phyloP scores from a whole-genome alignment of 2,329 filamentous ascomycete species.

The Penicillium palitans region DNA sequence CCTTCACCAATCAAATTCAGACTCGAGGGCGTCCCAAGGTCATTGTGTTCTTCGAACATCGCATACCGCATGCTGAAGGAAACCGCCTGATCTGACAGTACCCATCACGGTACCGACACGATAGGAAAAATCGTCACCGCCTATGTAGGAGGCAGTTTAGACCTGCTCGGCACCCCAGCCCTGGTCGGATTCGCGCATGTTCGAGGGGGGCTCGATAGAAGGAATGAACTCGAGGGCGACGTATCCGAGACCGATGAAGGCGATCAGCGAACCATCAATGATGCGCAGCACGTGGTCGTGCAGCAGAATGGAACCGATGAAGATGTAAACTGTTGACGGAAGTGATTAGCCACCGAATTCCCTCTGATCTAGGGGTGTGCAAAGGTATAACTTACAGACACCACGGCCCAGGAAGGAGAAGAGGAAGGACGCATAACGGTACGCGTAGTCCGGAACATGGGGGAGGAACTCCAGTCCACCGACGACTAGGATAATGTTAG shows the following conservation, averaged over 20 bases:
- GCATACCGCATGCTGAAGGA: slow-evolving; percentile 17
- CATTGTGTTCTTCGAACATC: slow-evolving; percentile 3
- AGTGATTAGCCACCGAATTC: slow-evolving; percentile 4
- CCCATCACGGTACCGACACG: not conserved
- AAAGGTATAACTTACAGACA: slow-evolving; percentile 68
- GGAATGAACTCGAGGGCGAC: slow-evolving; percentile 72
- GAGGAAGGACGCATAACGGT: slow-evolving; percentile 93
- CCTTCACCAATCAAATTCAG: not conserved
- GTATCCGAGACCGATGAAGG: slow-evolving; percentile 76
- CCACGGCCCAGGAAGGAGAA: slow-evolving; percentile 97
- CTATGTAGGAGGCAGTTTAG: slow-evolving; percentile 43
- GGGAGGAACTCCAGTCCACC: slow-evolving; percentile 76
- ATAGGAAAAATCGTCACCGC: not conserved
- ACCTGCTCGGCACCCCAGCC: slow-evolving; percentile 78
- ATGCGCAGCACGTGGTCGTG: slow-evolving; percentile 65
- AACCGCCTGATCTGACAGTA: not conserved
- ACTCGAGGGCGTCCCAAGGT: not conserved
- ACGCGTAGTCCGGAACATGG: slow-evolving; percentile 85
- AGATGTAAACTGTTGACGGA: slow-evolving; percentile 79
- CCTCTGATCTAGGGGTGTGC: no score
- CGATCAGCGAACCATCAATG: slow-evolving; percentile 76
- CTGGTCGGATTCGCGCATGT: slow-evolving; percentile 76
- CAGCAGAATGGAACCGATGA: slow-evolving; percentile 83
- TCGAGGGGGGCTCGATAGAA: slow-evolving; percentile 75
- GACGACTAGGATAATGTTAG: slow-evolving; percentile 53